Base-by-base conservation (phyloP, 768 basidiomycete genomes). In the Infundibulicybe gibba region DNA sequence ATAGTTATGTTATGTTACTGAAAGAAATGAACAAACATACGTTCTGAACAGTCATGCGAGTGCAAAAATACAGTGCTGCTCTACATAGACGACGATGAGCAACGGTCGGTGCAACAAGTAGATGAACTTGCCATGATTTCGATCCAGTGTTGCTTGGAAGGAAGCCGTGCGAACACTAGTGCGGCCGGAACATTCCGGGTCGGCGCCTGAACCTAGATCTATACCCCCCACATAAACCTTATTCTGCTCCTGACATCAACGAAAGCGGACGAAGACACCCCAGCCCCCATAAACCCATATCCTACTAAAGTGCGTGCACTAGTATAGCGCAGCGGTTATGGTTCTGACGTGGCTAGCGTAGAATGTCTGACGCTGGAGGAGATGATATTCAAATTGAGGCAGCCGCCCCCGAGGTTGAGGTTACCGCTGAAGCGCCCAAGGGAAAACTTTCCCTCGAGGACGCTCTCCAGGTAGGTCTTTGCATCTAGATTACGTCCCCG, bases 391-490 rank as follows among this genome's bases (percentile, higher is more conserved):
- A 78, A 68, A 81, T 90, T 63, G 88, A 90, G 39, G 78, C 73
- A 58, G 80, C 77, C 54, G 80, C 81, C 66, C 4, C 25, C 25
- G 75, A 76, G 65, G 87, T 87, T 64, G 89, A 93, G 70, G 92
- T 92, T 56, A 72, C 89, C 59, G 68, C 86, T 39, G 90, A 92
- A 62, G 90, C 89, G 20, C 94, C 94, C 62, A 94, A 91, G 76
- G 94, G 93, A 55, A 94, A 94, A 75, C 76, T 98, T 65, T 83
- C 87, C 50, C 90, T 98, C 56, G 95, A 99, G 77, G 94, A 97
- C 44, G 90, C 89, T 58, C 88, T 92, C 67, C 84, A 90, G 78
- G 89, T 88, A 46, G 16, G 70, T 54, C 3, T 21, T 13, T 13
- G 10, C n/a, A 3, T 21, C 31, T 21, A 5, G n/a, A 16, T n/a